Percentiles rank a stretch among this genome's conserved stretches.
These are phyloP conservation scores for Dictyostelium purpureum DNA, from an alignment of 78 protist genomes.

Conservation along the genomic window DNA sequence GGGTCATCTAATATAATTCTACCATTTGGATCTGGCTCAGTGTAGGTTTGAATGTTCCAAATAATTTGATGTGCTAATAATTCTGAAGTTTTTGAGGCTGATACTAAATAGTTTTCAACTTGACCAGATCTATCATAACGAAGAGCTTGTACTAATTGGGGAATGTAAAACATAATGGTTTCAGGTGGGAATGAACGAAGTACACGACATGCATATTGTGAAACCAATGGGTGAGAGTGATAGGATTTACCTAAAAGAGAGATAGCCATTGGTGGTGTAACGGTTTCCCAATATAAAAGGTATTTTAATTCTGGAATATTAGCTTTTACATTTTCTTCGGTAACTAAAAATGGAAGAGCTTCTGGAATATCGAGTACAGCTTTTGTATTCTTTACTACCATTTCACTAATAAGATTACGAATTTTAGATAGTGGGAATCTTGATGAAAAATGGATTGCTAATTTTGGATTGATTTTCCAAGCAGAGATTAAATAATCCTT, in stretches of 20 bases:
- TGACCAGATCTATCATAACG: constrained; percentile 75
- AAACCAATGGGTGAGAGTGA: constrained; percentile 74
- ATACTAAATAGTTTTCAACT: constrained; percentile 67
- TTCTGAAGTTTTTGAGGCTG: constrained; percentile 46
- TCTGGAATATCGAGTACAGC: constrained; percentile 56
- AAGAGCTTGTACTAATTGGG: constrained; percentile 91
- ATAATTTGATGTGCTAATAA: constrained; percentile 90
- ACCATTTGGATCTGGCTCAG: constrained; percentile 53
- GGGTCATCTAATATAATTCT: constrained; percentile 57
- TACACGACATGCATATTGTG: constrained; percentile 83
- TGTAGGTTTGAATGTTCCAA: constrained; percentile 90
- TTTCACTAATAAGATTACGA: constrained; percentile 29
- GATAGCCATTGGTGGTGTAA: constrained; percentile 82
- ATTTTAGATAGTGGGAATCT: constrained; percentile 74
- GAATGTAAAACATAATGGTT: constrained; percentile 89
- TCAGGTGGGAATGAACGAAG: constrained; percentile 80
- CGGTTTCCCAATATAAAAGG: constrained; percentile 82
- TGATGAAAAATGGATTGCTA: constrained; percentile 51
- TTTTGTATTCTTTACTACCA: constrained; percentile 74
- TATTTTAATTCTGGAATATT: constrained; percentile 83
- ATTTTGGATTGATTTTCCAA: constrained; percentile 73
- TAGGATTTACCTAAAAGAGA: constrained; percentile 30
- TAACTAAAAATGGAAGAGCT: constrained; percentile 84
- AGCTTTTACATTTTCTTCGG: constrained; percentile 53
- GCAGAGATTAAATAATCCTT: constrained; percentile 68